Conservation (phyloP, 2,329 filamentous ascomycete genomes). For the Trichoderma hamatum region DNA sequence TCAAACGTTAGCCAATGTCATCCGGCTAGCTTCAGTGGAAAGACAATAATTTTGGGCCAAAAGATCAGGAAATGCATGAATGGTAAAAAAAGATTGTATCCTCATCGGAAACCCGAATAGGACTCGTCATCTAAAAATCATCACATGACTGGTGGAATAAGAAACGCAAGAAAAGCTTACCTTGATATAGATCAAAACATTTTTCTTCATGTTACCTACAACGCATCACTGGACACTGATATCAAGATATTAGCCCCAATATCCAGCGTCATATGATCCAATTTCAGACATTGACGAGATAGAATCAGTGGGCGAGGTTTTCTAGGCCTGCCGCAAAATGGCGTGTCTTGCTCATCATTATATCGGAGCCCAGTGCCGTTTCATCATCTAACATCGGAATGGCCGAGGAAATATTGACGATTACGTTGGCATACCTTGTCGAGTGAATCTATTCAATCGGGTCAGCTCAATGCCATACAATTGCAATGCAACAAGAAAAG, state of each 20-base stretch:
- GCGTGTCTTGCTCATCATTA: conserved; percentile 76
- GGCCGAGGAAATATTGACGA: conserved; percentile 28
- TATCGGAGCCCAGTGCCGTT: conserved; percentile 97
- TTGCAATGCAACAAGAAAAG: conserved; percentile 5
- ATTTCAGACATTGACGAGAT: conserved; percentile 25
- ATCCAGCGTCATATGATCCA: neutral
- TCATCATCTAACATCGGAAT: conserved; percentile 65
- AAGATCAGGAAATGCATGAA: conserved; percentile 67
- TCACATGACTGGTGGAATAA: conserved; percentile 35
- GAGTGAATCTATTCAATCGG: conserved; percentile 28
- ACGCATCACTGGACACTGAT: conserved; percentile 28
- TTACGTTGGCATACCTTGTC: conserved; percentile 42
- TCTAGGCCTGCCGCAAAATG: conserved; percentile 98
- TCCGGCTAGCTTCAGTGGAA: conserved; percentile 23
- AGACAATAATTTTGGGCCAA: conserved; percentile 14
- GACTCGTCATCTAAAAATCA: conserved; percentile 73
- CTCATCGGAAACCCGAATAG: conserved; percentile 72
- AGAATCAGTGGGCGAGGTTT: conserved; percentile 97
- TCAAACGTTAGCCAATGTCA: conserved; percentile 32
- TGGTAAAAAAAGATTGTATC: conserved; percentile 67
- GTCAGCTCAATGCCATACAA: conserved; percentile 39
- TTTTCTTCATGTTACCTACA: neutral
- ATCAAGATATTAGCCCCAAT: conserved; percentile 5
- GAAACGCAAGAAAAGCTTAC: conserved; percentile 7
- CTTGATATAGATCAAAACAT: neutral